Evolutionary conservation across 345 rosid species (phyloP), one percentile per base, ranked within the genome.

Genomic region (Linum lewisii): DNA sequence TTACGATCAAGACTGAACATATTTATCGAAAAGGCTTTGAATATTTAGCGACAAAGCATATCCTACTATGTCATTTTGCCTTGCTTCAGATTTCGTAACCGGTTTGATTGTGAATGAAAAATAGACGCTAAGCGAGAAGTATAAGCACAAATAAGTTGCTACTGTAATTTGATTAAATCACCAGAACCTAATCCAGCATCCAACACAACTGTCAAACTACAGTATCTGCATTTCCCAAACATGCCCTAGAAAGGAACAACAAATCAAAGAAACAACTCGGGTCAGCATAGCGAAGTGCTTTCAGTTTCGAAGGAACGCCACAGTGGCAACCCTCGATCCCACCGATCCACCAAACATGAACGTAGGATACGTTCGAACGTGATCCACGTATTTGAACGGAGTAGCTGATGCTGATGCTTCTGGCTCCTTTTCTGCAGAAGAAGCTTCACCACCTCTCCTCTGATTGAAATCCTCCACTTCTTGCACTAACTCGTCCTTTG

Each of bases 251-350:
- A 11, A 11, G 18, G 47, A 42, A 42, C 38, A 34, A 11, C 16
- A 42, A 42, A 16, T 11, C 45, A 16, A 42, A 42, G 15, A 42
- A 7, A 29, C 32, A 26, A 26, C 32, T 26, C 6, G 3, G 3
- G 32, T 6, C 32, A 2, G 6, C 32, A 26, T 26, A 2, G n/a
- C n/a, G 38, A 34, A 34, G 38, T 5, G 16, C 16, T 16, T 63
- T 80, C 76, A 88, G 70, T 70, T 78, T 65, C 88, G 80, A 45
- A 81, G 79, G 66, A 93, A 87, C 6, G 97, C 99, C 58, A 87
- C 97, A 0, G 96, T 93, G 26, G 99, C 90, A 52, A 89, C 97
- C 54, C 95, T 94, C 2, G 97, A 85, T 66, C 99, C 97, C 6
- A 79, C 82, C 2, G 80, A 67, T 23, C 97, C 99, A 42, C 95